Base-by-base conservation (phyloP, 1,284 basidiomycete species). In the Ceratobasidium sp. region DNA sequence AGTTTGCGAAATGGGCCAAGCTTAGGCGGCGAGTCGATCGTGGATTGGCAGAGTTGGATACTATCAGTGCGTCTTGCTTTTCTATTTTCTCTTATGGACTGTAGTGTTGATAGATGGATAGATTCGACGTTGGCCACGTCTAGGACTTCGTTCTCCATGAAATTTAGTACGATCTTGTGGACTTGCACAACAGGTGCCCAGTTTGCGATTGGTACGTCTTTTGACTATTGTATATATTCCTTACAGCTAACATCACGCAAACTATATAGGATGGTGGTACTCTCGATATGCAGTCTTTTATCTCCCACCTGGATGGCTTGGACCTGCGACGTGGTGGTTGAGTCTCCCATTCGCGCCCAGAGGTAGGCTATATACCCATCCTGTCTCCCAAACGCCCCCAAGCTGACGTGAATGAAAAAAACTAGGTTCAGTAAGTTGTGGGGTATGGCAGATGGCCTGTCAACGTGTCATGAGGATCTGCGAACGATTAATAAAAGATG, bases 1-100 rank as follows among this genome's bases (percentile, higher is more conserved):
- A 99, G 79, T 99, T 99, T 80, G 93, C 96, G 18, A 98, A 96
- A 82, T 99, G 97, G 97, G 97, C 97, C 53, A 97, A 96, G 83
- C 82, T 99, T 77, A 84, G 93, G 77, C 83, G 97, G 75, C 93
- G 88, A 76, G 89, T 98, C 39, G 97, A 99, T 83, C 98, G 97
- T 81, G 92, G 92, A 4, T 80, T 97, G n/a, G 87, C 88, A 34
- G 94, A 98, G 61, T 85, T 99, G n/a, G 97, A 99, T 83, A 92
- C 90, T 80, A 85, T 93, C 76, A 98, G 93, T 95, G 80, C 81
- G 92, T 89, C 21, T 64, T 39, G 72, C 34, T 18, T 53, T 48
- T 72, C 58, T 60, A 41, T n/a, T 41, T 57, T 61, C 72, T 70
- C 72, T 32, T 32, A 43, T 26, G 16, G 10, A 43, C 9, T 21